Percentiles rank a stretch among this genome's conserved stretches.
Conservation (phyloP, 192 early-diverging fungal genomes). For the Gorgonomyces haynaldii region DNA sequence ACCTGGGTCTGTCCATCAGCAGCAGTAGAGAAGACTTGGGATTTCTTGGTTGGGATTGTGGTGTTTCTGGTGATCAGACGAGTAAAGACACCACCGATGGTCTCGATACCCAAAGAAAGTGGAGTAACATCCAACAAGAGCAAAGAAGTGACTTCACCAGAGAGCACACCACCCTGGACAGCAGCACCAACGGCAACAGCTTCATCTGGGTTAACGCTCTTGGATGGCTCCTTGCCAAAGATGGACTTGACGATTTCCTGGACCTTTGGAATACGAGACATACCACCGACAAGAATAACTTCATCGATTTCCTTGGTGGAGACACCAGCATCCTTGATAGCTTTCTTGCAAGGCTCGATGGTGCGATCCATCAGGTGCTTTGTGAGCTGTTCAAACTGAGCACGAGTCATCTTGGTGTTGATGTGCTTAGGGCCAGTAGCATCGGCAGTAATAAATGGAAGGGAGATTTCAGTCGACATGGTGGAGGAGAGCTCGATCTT, state of each 20-base stretch:
- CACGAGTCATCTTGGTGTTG: conserved; percentile 83
- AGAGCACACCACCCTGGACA: conserved; percentile 95
- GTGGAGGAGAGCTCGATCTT: conserved; percentile 97
- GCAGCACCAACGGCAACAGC: conserved; percentile 97
- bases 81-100: conserved; percentile 95
- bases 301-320: conserved; percentile 73
- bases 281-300: conserved; percentile 95
- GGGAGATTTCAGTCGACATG: conserved; percentile 89
- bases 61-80: conserved; percentile 95
- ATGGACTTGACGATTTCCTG: conserved; percentile 78
- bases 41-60: conserved; percentile 98
- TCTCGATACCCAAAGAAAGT: conserved; percentile 96
- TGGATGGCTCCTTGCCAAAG: conserved; percentile 86
- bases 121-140: conserved; percentile 95
- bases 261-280: conserved; percentile 96
- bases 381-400: conserved; percentile 78
- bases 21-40: conserved; percentile 97
- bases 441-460: conserved; percentile 90
- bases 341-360: conserved; percentile 85
- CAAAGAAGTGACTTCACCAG: conserved; percentile 92
- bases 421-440: conserved; percentile 92
- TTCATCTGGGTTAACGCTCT: conserved; percentile 96
- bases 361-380: conserved; percentile 78
- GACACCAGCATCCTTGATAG: conserved; percentile 90
- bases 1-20: conserved; percentile 97